Evolutionary conservation across 441 rosid species (phyloP), one percentile per base, ranked within the genome.

Genomic region (Isatis lusitanica): DNA sequence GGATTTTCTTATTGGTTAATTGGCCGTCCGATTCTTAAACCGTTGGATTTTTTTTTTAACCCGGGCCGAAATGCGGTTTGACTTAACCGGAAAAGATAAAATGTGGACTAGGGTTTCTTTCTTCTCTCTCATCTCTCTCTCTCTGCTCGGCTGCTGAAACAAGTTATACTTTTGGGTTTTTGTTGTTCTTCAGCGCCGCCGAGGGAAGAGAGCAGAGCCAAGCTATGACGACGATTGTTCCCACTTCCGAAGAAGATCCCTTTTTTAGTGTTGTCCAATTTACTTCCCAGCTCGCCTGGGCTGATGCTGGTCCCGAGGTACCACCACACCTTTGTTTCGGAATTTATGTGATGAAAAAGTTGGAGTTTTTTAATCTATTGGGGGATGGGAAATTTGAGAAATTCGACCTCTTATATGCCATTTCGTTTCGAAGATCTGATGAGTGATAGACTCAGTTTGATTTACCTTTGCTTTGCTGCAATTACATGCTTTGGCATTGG

Each of bases 271-370:
- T 93, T 62, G 99, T 93, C 47, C 97, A 88, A 46, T 93, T 88
- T 85, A 88, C 97, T 47, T 87, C 98, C 43, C 96, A 93, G 74
- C 93, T 93, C 51, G 82, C 99, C 55, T 93, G 99, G 98, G 95
- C 94, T 16, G 98, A 96, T 76, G 98, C 99, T 52, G 98, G 97
- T 78, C 92, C 97, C 15, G 99, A 92, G 96, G 99, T 92, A 68
- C 36, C 39, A 0, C 39, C 15, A 39, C 48, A 18, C 71, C 56
- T 42, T 26, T 73, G 5, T 36, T 62, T 38, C 6, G 3, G 31
- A 63, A 59, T 58, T 39, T n/a, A 8, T 16, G 3, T 7, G 13
- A 44, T 28, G 13, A 18, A 18, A 44, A 18, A 44, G 1, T 50
- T 62, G 46, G 38, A 62, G 9, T 55, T 0, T 28, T 12, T 31